Percentiles rank a stretch among this genome's conserved stretches.
Evolutionary conservation across 306 rosid genomes (phyloP).

Genomic region (Corylus heterophylla): DNA sequence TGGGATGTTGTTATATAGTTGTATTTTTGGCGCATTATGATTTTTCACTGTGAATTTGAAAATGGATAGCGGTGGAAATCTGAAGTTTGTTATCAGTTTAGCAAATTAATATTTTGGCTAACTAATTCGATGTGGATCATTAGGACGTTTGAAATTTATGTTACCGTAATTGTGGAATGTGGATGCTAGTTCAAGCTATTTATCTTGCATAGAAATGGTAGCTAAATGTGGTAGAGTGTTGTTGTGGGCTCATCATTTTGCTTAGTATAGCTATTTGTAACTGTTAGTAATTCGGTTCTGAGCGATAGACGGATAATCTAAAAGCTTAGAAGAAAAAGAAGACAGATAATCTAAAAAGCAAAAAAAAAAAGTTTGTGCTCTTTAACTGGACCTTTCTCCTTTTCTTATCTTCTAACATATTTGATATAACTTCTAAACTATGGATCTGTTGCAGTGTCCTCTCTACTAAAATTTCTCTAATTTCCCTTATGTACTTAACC

Average conservation of each 20-base stretch:
- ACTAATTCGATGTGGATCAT: not conserved
- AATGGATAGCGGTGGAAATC: not conserved
- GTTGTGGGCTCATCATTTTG: not conserved
- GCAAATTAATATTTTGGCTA: slow-evolving; percentile 3
- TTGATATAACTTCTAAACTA: too few relatives aligned
- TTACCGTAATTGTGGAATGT: not conserved
- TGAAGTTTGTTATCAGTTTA: not conserved
- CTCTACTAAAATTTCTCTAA: not conserved
- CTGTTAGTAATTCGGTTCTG: not conserved
- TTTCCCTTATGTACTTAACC: not conserved
- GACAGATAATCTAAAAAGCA: too few relatives aligned
- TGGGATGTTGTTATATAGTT: not conserved
- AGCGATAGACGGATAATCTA: too few relatives aligned
- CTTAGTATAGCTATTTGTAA: slow-evolving; percentile 3
- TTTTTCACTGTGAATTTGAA: not conserved
- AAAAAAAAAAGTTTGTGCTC: too few relatives aligned
- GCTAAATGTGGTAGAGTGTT: too few relatives aligned
- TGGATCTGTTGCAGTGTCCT: too few relatives aligned
- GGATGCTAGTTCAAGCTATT: not conserved
- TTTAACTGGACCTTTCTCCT: too few relatives aligned
- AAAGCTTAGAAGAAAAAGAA: too few relatives aligned
- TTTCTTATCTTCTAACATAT: too few relatives aligned
- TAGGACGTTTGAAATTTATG: not conserved
- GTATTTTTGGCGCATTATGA: not conserved
- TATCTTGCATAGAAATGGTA: too few relatives aligned